These are phyloP conservation scores for Cytospora chrysosperma DNA, from an alignment of 2,329 filamentous ascomycete genomes.

Conservation along the genomic window DNA sequence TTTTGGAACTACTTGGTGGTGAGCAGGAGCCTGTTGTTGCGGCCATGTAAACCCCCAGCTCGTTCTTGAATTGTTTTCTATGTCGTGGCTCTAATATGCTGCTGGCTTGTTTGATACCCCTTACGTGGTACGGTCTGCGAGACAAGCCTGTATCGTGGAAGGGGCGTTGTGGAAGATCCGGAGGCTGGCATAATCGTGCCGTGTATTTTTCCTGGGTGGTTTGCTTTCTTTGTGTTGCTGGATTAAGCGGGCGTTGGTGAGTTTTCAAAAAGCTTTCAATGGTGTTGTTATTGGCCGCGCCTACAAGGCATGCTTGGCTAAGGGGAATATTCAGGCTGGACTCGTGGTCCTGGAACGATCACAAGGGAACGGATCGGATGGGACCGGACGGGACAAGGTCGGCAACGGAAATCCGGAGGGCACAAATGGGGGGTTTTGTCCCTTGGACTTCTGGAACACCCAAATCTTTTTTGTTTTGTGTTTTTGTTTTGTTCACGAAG, in stretches of 20 bases:
- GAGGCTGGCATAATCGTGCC: conserved; percentile 4
- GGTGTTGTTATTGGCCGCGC: conserved; percentile 15
- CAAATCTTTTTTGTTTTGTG: neutral
- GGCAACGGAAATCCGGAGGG: neutral
- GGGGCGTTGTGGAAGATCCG: neutral
- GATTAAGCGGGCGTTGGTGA: conserved; percentile 15
- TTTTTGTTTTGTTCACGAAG: conserved; percentile 26
- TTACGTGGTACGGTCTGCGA: conserved; percentile 23
- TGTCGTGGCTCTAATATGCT: conserved; percentile 22
- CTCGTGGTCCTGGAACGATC: conserved; percentile 7
- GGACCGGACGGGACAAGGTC: neutral
- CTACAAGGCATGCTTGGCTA: conserved; percentile 18
- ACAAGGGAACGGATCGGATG: neutral
- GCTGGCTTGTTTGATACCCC: conserved; percentile 32
- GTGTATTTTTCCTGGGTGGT: neutral
- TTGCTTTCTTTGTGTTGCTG: conserved; percentile 21
- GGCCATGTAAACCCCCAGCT: conserved; percentile 25
- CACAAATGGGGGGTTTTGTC: neutral
- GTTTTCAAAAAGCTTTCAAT: neutral
- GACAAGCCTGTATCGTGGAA: conserved; percentile 15
- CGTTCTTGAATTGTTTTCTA: conserved; percentile 20
- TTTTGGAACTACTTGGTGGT: conserved; percentile 78
- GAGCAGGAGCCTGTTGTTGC: conserved; percentile 38
- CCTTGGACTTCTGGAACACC: neutral
- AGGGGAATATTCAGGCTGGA: neutral